Percentiles rank a stretch among this genome's conserved stretches.
phyloP scores from a whole-genome alignment of 805 yeast genomes.

The Saccharomycopsis malanga region DNA sequence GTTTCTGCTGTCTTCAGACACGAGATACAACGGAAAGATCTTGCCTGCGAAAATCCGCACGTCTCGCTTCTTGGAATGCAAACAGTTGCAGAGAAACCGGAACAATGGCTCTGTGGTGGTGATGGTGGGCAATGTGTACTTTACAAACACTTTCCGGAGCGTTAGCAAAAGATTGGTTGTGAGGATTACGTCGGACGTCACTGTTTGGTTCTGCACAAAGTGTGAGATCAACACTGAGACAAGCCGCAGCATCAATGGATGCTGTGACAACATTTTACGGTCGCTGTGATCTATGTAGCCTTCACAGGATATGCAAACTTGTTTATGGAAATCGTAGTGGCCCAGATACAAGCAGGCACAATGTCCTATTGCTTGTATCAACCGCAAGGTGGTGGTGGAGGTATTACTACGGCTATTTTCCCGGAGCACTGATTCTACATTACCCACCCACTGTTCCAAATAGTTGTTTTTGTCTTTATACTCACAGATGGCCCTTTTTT shows the following conservation, averaged over 20 bases:
- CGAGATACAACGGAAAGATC: slow-evolving; percentile 44
- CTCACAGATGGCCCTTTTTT: neutral
- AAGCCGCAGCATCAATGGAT: too few species aligned
- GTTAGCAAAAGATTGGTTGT: slow-evolving; percentile 40
- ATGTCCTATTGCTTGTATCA: slow-evolving; percentile 34
- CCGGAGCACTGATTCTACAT: slow-evolving; percentile 3
- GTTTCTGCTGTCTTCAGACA: slow-evolving; percentile 34
- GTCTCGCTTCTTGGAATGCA: slow-evolving; percentile 43
- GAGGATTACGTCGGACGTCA: too few species aligned
- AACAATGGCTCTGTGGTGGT: slow-evolving; percentile 28
- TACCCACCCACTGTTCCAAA: slow-evolving; percentile 17
- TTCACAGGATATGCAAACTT: too few species aligned
- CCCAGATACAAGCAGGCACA: slow-evolving; percentile 32
- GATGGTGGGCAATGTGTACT: slow-evolving; percentile 42
- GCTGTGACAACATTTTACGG: too few species aligned
- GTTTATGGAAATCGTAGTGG: slow-evolving; percentile 30
- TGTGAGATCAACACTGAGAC: too few species aligned
- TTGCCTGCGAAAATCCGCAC: slow-evolving; percentile 47
- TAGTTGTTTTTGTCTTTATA: neutral
- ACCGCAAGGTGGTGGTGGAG: slow-evolving; percentile 16
- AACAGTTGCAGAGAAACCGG: slow-evolving; percentile 35
- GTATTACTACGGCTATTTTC: neutral
- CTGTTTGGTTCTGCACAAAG: too few species aligned
- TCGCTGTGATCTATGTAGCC: too few species aligned
- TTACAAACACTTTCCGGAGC: slow-evolving; percentile 43